These are phyloP conservation scores for Chrysoporthe austroafricana DNA, from an alignment of 2,329 filamentous ascomycete genomes.

Conservation along the genomic window DNA sequence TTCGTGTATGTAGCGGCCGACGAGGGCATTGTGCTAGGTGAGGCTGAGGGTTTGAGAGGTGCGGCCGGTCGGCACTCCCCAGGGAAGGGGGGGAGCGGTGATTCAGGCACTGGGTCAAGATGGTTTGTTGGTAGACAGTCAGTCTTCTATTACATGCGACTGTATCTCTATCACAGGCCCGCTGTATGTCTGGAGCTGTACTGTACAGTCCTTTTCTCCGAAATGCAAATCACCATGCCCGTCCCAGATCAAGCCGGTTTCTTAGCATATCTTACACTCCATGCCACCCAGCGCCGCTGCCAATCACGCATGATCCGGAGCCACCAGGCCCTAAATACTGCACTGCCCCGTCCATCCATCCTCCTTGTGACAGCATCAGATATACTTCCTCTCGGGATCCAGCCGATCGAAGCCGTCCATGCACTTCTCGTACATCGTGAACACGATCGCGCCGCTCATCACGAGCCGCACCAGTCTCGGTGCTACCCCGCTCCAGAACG, in stretches of 20 bases:
- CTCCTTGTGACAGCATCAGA: conserved; percentile 51
- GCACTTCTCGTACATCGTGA: conserved; percentile 97
- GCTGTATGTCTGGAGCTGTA: background rate
- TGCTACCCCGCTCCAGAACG: conserved; percentile 92
- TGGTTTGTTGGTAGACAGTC: background rate
- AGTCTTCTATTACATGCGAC: background rate
- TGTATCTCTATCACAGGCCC: conserved; percentile 2
- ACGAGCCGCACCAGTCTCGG: conserved; percentile 84
- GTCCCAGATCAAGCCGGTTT: background rate
- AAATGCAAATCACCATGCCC: background rate
- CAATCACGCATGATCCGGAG: background rate
- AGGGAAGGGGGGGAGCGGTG: too few relatives aligned
- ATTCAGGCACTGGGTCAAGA: background rate
- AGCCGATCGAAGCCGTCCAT: conserved; percentile 82
- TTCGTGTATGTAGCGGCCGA: too few relatives aligned
- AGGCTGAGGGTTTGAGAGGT: too few relatives aligned
- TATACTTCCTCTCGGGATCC: conserved; percentile 83
- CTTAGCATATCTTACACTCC: background rate
- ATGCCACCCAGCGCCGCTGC: background rate
- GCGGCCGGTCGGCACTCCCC: too few relatives aligned
- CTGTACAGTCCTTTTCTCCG: background rate
- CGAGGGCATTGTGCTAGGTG: too few relatives aligned
- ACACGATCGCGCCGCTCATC: conserved; percentile 94
- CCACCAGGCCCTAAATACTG: background rate
- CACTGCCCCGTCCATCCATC: background rate